Evolutionary conservation across 495 filamentous ascomycete species (phyloP).

Genomic region (Talaromyces adpressus): DNA sequence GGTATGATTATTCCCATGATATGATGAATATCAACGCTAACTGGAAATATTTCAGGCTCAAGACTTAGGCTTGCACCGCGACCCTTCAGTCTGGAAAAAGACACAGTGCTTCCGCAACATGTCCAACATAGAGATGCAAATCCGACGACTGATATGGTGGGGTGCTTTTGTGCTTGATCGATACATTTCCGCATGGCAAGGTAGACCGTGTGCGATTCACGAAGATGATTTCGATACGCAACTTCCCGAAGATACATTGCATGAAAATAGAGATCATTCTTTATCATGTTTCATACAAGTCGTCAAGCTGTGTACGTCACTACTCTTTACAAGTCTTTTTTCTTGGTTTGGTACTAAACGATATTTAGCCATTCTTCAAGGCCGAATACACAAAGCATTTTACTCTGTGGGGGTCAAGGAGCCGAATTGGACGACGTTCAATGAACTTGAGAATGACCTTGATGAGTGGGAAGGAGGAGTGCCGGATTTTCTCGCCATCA

Average conservation of each 20-base stretch:
- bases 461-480: not conserved
- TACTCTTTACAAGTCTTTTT: not conserved
- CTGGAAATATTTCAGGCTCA: not conserved
- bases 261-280: not conserved
- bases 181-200: constrained; percentile 2
- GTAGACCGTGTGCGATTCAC: not conserved
- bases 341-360: not conserved
- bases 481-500: not conserved
- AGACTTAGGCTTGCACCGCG: not conserved
- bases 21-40: not conserved
- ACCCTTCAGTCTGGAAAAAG: constrained; percentile 3
- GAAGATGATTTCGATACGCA: not conserved
- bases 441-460: not conserved
- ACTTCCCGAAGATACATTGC: not conserved
- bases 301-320: not conserved
- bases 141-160: constrained; percentile 3
- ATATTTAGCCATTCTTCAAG: constrained; percentile 1
- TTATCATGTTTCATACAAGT: not conserved
- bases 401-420: not conserved
- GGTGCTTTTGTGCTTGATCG: constrained; percentile 1
- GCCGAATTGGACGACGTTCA: not conserved
- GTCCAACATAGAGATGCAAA: not conserved
- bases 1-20: not conserved
- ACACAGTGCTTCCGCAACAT: constrained; percentile 1
- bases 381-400: not conserved